Percentiles rank a stretch among this genome's conserved stretches.
These are phyloP conservation scores for Mollisiaceae sp. DNA, from an alignment of 2,329 filamentous ascomycete species.

Conservation along the genomic window DNA sequence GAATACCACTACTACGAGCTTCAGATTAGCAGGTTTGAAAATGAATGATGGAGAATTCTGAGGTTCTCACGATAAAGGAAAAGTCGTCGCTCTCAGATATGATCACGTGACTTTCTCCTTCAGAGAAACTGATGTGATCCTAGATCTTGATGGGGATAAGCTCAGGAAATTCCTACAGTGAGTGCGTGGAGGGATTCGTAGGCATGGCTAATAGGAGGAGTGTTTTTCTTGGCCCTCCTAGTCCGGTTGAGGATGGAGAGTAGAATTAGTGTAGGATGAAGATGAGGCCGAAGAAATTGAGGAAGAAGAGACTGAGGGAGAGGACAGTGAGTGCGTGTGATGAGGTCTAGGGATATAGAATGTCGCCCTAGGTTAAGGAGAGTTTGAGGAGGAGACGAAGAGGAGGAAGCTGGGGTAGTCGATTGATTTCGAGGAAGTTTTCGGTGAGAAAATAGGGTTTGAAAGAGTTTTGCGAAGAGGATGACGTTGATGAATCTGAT, in stretches of 20 bases:
- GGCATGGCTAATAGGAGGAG: slow-evolving; percentile 47
- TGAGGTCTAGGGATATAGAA: slow-evolving; percentile 65
- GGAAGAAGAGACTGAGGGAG: slow-evolving; percentile 49
- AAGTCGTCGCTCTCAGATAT: no score
- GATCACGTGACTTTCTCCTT: no score
- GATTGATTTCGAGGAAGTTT: slow-evolving; percentile 39
- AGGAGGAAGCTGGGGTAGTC: slow-evolving; percentile 22
- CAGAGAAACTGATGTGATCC: no score
- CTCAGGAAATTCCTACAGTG: no score
- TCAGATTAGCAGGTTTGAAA: neutral
- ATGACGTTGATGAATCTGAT: no score
- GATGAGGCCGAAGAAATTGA: slow-evolving; percentile 56
- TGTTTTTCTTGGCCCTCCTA: neutral
- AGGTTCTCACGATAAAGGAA: no score
- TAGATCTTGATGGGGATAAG: no score
- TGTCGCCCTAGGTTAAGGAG: slow-evolving; percentile 45
- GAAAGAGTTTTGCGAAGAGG: no score
- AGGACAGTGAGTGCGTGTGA: slow-evolving; percentile 64
- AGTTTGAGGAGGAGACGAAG: slow-evolving; percentile 30
- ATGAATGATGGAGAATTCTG: no score
- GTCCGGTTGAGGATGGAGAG: slow-evolving; percentile 10
- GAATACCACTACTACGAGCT: neutral
- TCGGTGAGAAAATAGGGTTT: no score
- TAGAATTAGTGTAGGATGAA: slow-evolving; percentile 56
- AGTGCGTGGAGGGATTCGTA: slow-evolving; percentile 51